Evolutionary conservation across 1,284 basidiomycete species (phyloP), one percentile per base, ranked within the genome.

Genomic region (Trichosporon inkin): DNA sequence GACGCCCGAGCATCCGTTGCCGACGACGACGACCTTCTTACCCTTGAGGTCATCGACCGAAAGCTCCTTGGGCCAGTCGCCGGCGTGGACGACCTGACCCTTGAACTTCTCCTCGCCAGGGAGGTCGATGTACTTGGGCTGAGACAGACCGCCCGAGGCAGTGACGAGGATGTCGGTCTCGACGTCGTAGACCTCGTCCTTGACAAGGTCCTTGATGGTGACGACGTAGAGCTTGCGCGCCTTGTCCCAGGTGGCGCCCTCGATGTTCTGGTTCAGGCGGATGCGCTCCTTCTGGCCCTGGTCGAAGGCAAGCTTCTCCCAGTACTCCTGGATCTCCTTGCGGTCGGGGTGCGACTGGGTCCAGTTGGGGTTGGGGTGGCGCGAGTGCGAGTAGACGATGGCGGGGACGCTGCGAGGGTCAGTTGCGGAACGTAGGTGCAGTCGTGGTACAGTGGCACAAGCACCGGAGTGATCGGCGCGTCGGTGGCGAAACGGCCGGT

Each of bases 61-160:
- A 36, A 71, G 60, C 35, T 67, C 67, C 10, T 62, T 56, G 10
- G 69, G 69, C 69, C 69, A 71, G 24, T 61, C 62, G 16, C 61
- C 62, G 13, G 67, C 59, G 55, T 71, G 69, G n/a, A 71, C 40
- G 3, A 67, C 61, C 17, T 40, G 22, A 39, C 69, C 69, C 54
- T 64, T 57, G 60, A 69, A 71, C 24, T 53, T n/a, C 16, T 66
- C 63, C 38, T 68, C 55, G n/a, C 63, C 63, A 6, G 51, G 32
- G 8, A 64, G 47, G n/a, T 56, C 47, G 38, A 64, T 62, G 17
- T 58, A 58, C 47, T 55, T 55, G 11, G 63, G 63, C 53, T 62
- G 53, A 5, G 58, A 55, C 44, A 64, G 60, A 28, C 41, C 55
- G 51, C 63, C 63, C 0, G 63, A 62, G 32, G 63, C 60, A 13